These are phyloP conservation scores for Veloboletus limbatus DNA, from an alignment of 1,284 basidiomycete genomes.

Conservation along the genomic window DNA sequence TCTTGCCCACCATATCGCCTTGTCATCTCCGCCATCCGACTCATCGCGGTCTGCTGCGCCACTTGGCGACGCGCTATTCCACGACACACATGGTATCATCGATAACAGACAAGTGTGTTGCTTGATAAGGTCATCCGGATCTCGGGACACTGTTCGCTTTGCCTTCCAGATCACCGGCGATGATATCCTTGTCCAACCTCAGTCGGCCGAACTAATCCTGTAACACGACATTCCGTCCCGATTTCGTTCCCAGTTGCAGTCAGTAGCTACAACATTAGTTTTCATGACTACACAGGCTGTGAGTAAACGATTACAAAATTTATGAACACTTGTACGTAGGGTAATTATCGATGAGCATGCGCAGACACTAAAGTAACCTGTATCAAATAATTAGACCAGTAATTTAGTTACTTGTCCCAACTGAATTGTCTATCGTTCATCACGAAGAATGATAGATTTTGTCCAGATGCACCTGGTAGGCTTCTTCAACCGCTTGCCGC, in stretches of 20 bases:
- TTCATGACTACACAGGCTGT: constrained; percentile 6
- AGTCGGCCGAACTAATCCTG: not conserved
- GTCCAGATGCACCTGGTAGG: constrained; percentile 52
- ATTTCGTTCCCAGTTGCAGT: not conserved
- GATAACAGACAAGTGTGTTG: constrained; percentile 30
- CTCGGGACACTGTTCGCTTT: constrained; percentile 18
- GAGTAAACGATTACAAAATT: constrained; percentile 3
- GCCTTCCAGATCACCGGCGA: constrained; percentile 23
- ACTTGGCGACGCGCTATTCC: constrained; percentile 27
- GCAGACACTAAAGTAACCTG: constrained; percentile 10
- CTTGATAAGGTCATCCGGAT: constrained; percentile 34
- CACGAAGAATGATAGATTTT: constrained; percentile 40
- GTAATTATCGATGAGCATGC: constrained; percentile 17
- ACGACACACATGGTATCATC: constrained; percentile 23
- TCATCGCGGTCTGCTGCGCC: constrained; percentile 30
- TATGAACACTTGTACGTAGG: constrained; percentile 17
- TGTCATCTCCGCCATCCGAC: constrained; percentile 29
- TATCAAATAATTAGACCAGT: constrained; percentile 12
- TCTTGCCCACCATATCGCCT: constrained; percentile 48
- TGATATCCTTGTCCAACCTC: constrained; percentile 16
- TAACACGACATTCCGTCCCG: not conserved
- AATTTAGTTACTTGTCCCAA: constrained; percentile 10
- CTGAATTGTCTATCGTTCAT: constrained; percentile 12
- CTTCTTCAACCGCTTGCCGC: constrained; percentile 59
- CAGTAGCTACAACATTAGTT: constrained; percentile 9